Percentiles rank a stretch among this genome's conserved stretches.
phyloP scores from a whole-genome alignment of 2,329 filamentous ascomycete genomes.

The Penicillium hesseltinei region DNA sequence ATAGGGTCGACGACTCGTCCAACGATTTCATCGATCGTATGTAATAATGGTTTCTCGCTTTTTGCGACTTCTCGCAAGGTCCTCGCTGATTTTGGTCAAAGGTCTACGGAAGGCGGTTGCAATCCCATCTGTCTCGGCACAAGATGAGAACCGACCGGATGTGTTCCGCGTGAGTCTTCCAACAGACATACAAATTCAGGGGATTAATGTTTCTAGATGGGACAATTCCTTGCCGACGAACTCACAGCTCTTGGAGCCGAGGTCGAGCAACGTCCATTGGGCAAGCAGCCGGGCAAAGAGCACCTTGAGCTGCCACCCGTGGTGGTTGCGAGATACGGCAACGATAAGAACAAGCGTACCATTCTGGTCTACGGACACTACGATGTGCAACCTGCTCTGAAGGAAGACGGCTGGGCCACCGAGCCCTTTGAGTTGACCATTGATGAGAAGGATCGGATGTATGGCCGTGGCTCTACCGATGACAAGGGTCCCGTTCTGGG shows the following conservation, averaged over 20 bases:
- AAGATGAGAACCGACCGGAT: constrained; percentile 82
- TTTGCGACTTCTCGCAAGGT: not conserved
- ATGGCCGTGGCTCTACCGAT: constrained; percentile 89
- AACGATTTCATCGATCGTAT: constrained; percentile 79
- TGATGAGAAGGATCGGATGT: constrained; percentile 92
- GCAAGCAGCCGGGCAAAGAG: constrained; percentile 89
- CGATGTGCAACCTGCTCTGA: constrained; percentile 92
- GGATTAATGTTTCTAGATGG: constrained; percentile 62
- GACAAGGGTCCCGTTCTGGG: constrained; percentile 97
- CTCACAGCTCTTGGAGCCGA: constrained; percentile 79
- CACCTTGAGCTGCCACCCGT: constrained; percentile 89
- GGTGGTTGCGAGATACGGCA: constrained; percentile 86
- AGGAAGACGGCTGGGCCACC: constrained; percentile 92
- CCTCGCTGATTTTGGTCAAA: constrained; percentile 27
- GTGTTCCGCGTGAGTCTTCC: constrained; percentile 66
- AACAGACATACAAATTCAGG: not conserved
- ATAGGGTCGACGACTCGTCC: constrained; percentile 69
- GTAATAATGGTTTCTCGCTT: constrained; percentile 14
- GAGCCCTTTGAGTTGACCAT: constrained; percentile 88
- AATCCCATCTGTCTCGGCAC: constrained; percentile 92
- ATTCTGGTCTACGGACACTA: constrained; percentile 98
- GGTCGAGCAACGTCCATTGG: constrained; percentile 81
- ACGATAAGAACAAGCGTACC: constrained; percentile 87
- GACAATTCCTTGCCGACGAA: constrained; percentile 80
- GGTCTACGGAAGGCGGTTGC: constrained; percentile 83